These are phyloP conservation scores for Aspergillus luchuensis DNA, from an alignment of 2,329 filamentous ascomycete genomes.

Conservation along the genomic window DNA sequence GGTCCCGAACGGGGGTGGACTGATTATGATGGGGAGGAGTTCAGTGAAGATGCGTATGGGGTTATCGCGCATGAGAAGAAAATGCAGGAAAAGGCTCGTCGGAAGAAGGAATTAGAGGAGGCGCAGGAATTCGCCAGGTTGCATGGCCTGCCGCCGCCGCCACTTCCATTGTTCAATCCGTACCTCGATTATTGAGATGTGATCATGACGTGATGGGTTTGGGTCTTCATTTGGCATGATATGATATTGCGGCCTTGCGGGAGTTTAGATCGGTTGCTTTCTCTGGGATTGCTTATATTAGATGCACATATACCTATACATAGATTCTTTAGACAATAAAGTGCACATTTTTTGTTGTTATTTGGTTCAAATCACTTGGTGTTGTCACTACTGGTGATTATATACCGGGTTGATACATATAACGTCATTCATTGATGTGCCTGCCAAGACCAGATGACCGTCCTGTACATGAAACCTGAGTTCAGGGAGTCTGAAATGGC, in stretches of 20 bases:
- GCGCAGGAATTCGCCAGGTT: neutral
- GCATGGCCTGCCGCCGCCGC: neutral
- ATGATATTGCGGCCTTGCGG: neutral
- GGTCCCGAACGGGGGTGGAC: conserved; percentile 44
- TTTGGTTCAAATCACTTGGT: neutral
- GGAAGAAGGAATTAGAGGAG: neutral
- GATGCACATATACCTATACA: neutral
- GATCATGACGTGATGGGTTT: conserved; percentile 1
- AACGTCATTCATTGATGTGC: conserved; percentile 11
- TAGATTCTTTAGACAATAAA: neutral
- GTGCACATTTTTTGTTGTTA: neutral
- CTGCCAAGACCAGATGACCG: neutral
- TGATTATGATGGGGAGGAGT: conserved; percentile 31
- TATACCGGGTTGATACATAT: neutral
- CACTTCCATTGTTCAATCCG: neutral
- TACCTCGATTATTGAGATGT: neutral
- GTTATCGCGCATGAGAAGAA: conserved; percentile 7
- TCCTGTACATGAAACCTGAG: conserved; percentile 5
- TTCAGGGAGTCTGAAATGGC: neutral
- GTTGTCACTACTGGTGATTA: neutral
- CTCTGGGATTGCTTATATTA: neutral
- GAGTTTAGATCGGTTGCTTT: neutral
- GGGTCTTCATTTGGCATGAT: neutral
- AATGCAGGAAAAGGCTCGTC: neutral
- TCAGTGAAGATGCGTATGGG: conserved; percentile 15